Conservation (phyloP, 371 early-diverging fungal genomes). For the Umbelopsis sp. region DNA sequence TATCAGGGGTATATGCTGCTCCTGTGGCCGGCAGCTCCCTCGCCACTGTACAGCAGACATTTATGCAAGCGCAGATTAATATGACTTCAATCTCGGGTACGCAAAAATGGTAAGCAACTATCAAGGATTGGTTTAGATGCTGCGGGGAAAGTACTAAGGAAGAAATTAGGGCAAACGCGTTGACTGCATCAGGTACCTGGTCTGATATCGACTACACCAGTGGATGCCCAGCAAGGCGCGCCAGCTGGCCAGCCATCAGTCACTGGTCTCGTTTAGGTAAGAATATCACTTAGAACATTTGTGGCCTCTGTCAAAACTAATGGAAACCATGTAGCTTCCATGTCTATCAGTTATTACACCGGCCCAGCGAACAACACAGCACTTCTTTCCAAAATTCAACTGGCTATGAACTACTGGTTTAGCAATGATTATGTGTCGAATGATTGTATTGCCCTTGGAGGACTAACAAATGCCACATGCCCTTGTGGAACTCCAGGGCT, state of each 20-base stretch:
- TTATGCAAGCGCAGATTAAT: slow-evolving; percentile 18
- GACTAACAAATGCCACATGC: slow-evolving; percentile 30
- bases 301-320: too few relatives aligned
- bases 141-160: neutral
- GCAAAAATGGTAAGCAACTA: slow-evolving; percentile 6
- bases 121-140: neutral
- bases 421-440: slow-evolving; percentile 26
- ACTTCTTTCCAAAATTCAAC: slow-evolving; percentile 18
- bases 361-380: slow-evolving; percentile 6
- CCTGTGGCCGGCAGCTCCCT: neutral
- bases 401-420: slow-evolving; percentile 36
- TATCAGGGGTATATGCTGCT: neutral
- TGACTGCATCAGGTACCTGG: slow-evolving; percentile 26
- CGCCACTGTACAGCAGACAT: slow-evolving; percentile 14
- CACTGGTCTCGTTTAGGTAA: slow-evolving; percentile 34
- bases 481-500: slow-evolving; percentile 42
- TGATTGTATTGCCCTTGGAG: slow-evolving; percentile 34
- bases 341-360: slow-evolving; percentile 28
- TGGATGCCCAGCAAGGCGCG: slow-evolving; percentile 30
- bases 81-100: neutral
- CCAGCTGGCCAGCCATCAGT: slow-evolving; percentile 33
- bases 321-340: slow-evolving; percentile 23
- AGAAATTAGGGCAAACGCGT: slow-evolving; percentile 7
- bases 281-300: slow-evolving; percentile 17
- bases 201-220: slow-evolving; percentile 30